phyloP scores from a whole-genome alignment of 495 filamentous ascomycete genomes.

The Aspergillus carlsbadensis region DNA sequence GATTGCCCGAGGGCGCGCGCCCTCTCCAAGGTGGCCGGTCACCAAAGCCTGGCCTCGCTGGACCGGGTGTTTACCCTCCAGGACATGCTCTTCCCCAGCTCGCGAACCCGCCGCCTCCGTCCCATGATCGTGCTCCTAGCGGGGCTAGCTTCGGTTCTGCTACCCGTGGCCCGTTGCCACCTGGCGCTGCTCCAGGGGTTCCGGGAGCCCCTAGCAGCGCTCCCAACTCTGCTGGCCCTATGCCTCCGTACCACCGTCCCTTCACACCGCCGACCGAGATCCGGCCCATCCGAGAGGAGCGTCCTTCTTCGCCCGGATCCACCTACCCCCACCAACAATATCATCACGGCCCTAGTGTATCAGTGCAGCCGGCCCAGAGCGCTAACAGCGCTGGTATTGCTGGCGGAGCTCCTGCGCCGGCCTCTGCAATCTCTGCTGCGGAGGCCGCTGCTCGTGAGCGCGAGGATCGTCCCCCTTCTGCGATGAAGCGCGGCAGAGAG shows the following conservation, averaged over 20 bases:
- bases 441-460: constrained; percentile 79
- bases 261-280: constrained; percentile 82
- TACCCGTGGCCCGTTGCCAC: constrained; percentile 34
- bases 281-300: constrained; percentile 80
- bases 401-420: constrained; percentile 70
- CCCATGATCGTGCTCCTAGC: constrained; percentile 54
- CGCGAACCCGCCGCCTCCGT: constrained; percentile 50
- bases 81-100: constrained; percentile 61
- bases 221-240: constrained; percentile 37
- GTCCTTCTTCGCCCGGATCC: constrained; percentile 79
- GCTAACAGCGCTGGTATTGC: constrained; percentile 74
- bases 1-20: constrained; percentile 71
- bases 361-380: constrained; percentile 56
- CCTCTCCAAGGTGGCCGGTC: constrained; percentile 60
- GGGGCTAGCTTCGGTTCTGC: constrained; percentile 46
- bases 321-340: constrained; percentile 77
- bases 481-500: constrained; percentile 81
- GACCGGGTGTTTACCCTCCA: constrained; percentile 61
- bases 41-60: constrained; percentile 56
- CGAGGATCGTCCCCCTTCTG: constrained; percentile 75
- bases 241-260: constrained; percentile 59
- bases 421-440: constrained; percentile 69
- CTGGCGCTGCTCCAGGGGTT: constrained; percentile 39
- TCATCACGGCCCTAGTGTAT: constrained; percentile 68
- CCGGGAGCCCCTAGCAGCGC: constrained; percentile 56